Evolutionary conservation across 1,284 basidiomycete species (phyloP), one percentile per base, ranked within the genome.

Genomic region (Malassezia slooffiae): DNA sequence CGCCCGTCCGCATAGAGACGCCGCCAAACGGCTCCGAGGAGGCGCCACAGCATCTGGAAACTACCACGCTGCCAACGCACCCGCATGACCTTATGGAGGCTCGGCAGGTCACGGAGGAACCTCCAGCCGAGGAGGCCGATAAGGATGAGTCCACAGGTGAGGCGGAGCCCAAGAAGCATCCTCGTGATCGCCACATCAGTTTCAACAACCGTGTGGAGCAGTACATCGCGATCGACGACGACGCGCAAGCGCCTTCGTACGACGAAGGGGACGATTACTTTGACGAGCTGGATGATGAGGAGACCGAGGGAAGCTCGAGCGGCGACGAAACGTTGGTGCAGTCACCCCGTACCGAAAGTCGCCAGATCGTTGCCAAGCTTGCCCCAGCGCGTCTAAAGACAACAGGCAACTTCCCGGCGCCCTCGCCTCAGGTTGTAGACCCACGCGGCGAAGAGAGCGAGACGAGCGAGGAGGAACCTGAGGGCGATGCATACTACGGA

Each of bases 151-250:
- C n/a, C n/a, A n/a, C n/a, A n/a, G n/a, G n/a, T n/a, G n/a, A n/a
- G n/a, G n/a, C n/a, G 17, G 16, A 23, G 17, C 15, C 41, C 17
- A 43, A 50, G 17, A 40, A 47, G 33, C 80, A n/a, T n/a, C n/a
- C n/a, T n/a, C n/a, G n/a, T n/a, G n/a, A 79, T 71, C 77, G 79
- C 52, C 91, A 96, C 70, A 97, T 97, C 73, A 84, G 79, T 60
- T 97, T 97, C 77, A 96, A 96, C 72, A 91, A 89, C 1, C 91
- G 90, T 63, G 91, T 97, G 28, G 87, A 96, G 71, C 93, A 96
- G 71, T 89, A 81, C 67, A 91, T 97, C 54, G 85, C 91, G n/a
- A 82, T 97, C 62, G 76, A 78, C 33, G 43, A 52, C 13, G 52
- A 58, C 19, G 59, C 56, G 21, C 48, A 49, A 2, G 48, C 29